Evolutionary conservation across 2,329 filamentous ascomycete genomes (phyloP).

Genomic region (Monosporascus cannonballus): DNA sequence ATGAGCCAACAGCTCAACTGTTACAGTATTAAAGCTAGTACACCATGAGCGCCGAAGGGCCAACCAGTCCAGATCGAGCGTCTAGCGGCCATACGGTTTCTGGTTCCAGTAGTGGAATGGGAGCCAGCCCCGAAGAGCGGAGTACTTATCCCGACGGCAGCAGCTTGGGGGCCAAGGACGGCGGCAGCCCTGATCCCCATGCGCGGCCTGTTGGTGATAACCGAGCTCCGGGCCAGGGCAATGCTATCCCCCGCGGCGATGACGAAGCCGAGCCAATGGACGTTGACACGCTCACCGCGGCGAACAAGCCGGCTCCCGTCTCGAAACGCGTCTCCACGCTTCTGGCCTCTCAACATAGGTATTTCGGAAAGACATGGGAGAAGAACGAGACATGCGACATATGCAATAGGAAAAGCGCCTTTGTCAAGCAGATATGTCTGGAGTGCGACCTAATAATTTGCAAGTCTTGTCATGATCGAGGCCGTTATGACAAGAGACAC

Average conservation of each 20-base stretch:
- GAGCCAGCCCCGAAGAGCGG: neutral
- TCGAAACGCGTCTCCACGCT: neutral
- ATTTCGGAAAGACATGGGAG: neutral
- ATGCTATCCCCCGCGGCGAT: neutral
- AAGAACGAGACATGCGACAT: neutral
- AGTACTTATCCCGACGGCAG: neutral
- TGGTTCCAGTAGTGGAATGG: neutral
- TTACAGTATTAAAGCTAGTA: neutral
- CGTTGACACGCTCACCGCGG: neutral
- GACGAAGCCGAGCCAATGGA: neutral
- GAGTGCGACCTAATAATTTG: neutral
- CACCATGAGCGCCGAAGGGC: neutral
- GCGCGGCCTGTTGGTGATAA: no score
- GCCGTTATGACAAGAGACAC: neutral
- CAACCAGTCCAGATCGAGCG: neutral
- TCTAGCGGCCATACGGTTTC: neutral
- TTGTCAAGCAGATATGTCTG: neutral
- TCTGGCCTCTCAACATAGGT: slow-evolving; percentile 5
- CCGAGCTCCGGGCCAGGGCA: neutral
- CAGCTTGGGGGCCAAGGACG: neutral
- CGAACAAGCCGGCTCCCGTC: neutral
- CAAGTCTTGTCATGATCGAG: neutral
- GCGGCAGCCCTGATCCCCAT: neutral
- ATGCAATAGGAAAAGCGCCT: neutral
- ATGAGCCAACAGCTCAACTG: neutral